These are phyloP conservation scores for Sinapis alba DNA, from an alignment of 441 rosid genomes.

Conservation along the genomic window DNA sequence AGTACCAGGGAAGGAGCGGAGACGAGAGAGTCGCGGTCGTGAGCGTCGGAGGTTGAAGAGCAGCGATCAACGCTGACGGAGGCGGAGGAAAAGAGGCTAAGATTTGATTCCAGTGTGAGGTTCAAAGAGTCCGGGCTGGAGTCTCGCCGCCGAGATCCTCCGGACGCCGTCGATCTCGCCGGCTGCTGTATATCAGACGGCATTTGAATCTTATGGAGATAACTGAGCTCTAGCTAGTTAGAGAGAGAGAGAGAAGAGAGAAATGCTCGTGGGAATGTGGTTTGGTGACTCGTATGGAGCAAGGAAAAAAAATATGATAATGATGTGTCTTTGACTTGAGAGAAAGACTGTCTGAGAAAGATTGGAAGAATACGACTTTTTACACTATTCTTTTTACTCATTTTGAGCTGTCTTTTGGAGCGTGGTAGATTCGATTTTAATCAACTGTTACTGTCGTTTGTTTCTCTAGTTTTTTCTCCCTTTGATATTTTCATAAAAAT, in stretches of 20 bases:
- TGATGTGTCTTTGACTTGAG: constrained; percentile 28
- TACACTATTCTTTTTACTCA: not conserved
- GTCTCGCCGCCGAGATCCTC: constrained; percentile 55
- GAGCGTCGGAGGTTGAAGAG: constrained; percentile 85
- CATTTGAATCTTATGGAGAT: constrained; percentile 41
- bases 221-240: constrained; percentile 1
- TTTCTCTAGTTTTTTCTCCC: not conserved
- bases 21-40: constrained; percentile 65
- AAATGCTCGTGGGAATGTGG: constrained; percentile 17
- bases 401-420: not conserved
- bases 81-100: constrained; percentile 88
- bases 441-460: not conserved
- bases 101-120: constrained; percentile 77
- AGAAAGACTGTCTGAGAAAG: not conserved
- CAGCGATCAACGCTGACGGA: constrained; percentile 90
- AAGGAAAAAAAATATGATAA: constrained; percentile 2
- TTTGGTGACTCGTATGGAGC: constrained; percentile 22
- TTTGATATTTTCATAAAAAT: not conserved
- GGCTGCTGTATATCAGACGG: constrained; percentile 57
- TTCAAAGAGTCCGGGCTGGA: constrained; percentile 85
- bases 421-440: constrained; percentile 23
- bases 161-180: constrained; percentile 46
- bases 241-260: constrained; percentile 4
- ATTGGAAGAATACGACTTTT: not conserved
- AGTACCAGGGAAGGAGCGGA: constrained; percentile 75